Evolutionary conservation across 768 basidiomycete species (phyloP), one percentile per base, ranked within the genome.

Genomic region (Obba rivulosa): DNA sequence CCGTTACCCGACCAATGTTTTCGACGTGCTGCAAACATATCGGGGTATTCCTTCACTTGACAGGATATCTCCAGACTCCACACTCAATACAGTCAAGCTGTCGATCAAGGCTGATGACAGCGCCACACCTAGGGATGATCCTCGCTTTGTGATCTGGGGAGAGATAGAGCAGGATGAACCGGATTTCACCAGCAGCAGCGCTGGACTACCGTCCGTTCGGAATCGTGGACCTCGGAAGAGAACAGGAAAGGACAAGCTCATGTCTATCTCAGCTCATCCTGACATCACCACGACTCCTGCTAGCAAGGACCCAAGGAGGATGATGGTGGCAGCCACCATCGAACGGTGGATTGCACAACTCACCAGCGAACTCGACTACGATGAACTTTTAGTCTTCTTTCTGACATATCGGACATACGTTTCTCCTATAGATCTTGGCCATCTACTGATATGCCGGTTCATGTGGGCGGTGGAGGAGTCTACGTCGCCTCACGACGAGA

Each of bases 311-410:
- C 58, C 65, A 25, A 68, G 70, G 57, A 75, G 61, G 54, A 71
- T 89, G 21, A 71, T 95, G n/a, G 70, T 94, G 13, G 92, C 90
- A 0, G 92, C 92, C 3, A 92, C 90, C 3, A 90, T 94, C 58
- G 92, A 94, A 63, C 83, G 92, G 0, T 92, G 90, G 89, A 84
- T 96, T 46, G 91, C 89, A 1, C 90, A 95, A 59, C 70, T 95
- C 42, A 94, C 93, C 24, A 87, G 84, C 57, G 83, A 87, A 57
- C 71, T 92, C 58, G 82, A 87, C 64, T 88, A 90, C 49, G 91
- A 92, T 62, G 88, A 92, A 57, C 74, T 93, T 23, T 75, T 92
- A 48, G 83, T 88, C 58, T 94, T 94, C 63, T 92, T 96, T 76
- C 76, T 95, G 63, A 93, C 92, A 2, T 96, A 92, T 62, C 82